Conservation (phyloP, 2,329 filamentous ascomycete genomes). For the Fusarium sororula region DNA sequence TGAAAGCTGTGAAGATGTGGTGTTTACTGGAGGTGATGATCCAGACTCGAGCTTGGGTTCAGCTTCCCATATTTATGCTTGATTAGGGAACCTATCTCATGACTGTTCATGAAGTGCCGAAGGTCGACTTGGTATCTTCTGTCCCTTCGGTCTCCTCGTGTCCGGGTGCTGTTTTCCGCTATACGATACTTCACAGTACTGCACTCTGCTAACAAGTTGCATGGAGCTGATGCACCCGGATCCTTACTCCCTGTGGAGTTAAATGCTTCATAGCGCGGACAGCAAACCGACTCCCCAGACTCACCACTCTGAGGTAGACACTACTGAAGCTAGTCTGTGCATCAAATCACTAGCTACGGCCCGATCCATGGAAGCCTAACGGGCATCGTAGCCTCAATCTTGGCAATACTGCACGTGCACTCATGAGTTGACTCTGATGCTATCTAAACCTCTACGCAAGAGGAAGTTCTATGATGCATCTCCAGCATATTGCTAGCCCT, state of each 20-base stretch:
- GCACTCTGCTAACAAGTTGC: background rate
- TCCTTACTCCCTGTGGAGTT: background rate
- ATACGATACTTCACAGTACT: background rate
- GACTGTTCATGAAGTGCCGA: background rate
- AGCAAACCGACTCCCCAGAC: no score
- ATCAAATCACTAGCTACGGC: background rate
- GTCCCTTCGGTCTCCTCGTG: background rate
- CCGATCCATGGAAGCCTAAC: background rate
- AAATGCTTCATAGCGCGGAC: background rate
- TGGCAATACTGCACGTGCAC: background rate
- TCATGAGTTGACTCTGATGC: background rate
- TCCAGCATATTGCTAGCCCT: no score
- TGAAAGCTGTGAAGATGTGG: background rate
- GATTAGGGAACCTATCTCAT: no score
- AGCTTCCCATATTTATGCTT: background rate
- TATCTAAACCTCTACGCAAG: no score
- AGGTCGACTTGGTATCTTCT: no score
- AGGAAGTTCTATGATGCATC: background rate
- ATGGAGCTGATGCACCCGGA: background rate
- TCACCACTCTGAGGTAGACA: background rate
- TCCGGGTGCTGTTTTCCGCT: background rate
- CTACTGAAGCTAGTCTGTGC: no score
- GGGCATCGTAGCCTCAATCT: background rate
- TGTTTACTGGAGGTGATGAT: background rate
- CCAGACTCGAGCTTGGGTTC: background rate